phyloP scores from a whole-genome alignment of 768 basidiomycete species.

The Scleroderma citrinum region DNA sequence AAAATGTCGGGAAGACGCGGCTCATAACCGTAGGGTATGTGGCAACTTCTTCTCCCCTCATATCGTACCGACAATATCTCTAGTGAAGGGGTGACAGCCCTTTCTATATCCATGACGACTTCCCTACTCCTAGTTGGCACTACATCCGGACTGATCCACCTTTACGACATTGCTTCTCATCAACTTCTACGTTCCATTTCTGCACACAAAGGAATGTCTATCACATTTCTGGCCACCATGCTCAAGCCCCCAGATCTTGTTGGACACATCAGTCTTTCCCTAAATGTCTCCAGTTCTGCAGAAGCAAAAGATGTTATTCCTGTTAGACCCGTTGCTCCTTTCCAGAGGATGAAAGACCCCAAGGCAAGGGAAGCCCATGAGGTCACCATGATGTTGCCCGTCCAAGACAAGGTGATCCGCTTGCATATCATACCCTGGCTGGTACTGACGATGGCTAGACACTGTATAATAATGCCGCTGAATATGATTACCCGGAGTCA shows the following conservation, averaged over 20 bases:
- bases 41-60: background rate
- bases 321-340: conserved; percentile 57
- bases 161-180: conserved; percentile 88
- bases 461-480: conserved; percentile 10
- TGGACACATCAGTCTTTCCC: conserved; percentile 63
- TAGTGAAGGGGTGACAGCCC: conserved; percentile 67
- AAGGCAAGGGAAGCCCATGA: conserved; percentile 68
- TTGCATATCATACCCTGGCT: background rate
- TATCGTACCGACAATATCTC: conserved; percentile 2
- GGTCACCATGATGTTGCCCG: conserved; percentile 55
- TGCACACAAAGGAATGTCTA: conserved; percentile 58
- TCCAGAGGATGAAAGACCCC: conserved; percentile 67
- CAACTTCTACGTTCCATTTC: conserved; percentile 81
- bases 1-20: conserved; percentile 43
- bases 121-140: conserved; percentile 83
- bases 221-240: conserved; percentile 73
- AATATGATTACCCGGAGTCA: conserved; percentile 40
- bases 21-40: conserved; percentile 68
- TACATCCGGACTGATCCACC: conserved; percentile 58
- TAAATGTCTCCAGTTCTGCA: conserved; percentile 31
- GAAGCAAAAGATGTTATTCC: conserved; percentile 54
- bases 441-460: conserved; percentile 9
- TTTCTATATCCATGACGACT: conserved; percentile 73
- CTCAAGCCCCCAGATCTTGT: conserved; percentile 84
- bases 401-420: conserved; percentile 35